A percentile compares a stretch with the other conserved stretches of the same genome.
phyloP scores from a whole-genome alignment of 2,329 filamentous ascomycete species.

The Gnomoniopsis smithogilvyi region DNA sequence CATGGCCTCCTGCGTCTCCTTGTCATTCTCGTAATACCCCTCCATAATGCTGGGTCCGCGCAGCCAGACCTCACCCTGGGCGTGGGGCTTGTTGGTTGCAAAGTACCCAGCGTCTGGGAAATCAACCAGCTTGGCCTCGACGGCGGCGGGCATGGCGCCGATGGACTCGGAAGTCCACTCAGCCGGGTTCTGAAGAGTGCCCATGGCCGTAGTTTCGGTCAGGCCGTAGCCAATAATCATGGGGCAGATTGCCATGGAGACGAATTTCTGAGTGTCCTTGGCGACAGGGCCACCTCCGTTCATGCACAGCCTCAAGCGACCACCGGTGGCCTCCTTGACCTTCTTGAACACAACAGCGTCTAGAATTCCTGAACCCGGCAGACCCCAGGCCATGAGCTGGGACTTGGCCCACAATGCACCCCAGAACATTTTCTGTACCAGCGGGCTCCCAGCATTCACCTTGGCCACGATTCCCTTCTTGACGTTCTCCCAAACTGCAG shows the following conservation, averaged over 20 bases:
- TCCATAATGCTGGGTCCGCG: slow-evolving; percentile 68
- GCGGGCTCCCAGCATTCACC: slow-evolving; percentile 63
- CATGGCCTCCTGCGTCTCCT: slow-evolving; percentile 70
- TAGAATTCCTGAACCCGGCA: slow-evolving; percentile 66
- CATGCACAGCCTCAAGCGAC: slow-evolving; percentile 75
- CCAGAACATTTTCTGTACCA: slow-evolving; percentile 75
- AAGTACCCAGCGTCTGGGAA: slow-evolving; percentile 80
- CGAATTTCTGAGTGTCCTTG: slow-evolving; percentile 82
- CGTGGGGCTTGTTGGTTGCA: slow-evolving; percentile 68
- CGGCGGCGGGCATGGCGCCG: slow-evolving; percentile 68
- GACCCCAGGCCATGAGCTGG: slow-evolving; percentile 46
- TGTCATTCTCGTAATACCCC: slow-evolving; percentile 74
- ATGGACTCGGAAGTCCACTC: slow-evolving; percentile 74
- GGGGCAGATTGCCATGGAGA: slow-evolving; percentile 82
- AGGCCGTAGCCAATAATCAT: slow-evolving; percentile 89
- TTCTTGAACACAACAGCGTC: slow-evolving; percentile 87
- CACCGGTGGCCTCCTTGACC: slow-evolving; percentile 85
- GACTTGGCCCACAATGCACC: slow-evolving; percentile 52
- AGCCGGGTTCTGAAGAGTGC: slow-evolving; percentile 69
- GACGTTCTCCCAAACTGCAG: slow-evolving; percentile 85
- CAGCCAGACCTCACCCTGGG: slow-evolving; percentile 88
- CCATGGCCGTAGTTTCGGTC: slow-evolving; percentile 80
- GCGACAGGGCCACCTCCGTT: slow-evolving; percentile 83
- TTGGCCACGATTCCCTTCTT: slow-evolving; percentile 86
- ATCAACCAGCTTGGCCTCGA: slow-evolving; percentile 84